Evolutionary conservation across 192 early-diverging fungal species (phyloP), one percentile per base, ranked within the genome.

Genomic region (Backusella tuberculispora): DNA sequence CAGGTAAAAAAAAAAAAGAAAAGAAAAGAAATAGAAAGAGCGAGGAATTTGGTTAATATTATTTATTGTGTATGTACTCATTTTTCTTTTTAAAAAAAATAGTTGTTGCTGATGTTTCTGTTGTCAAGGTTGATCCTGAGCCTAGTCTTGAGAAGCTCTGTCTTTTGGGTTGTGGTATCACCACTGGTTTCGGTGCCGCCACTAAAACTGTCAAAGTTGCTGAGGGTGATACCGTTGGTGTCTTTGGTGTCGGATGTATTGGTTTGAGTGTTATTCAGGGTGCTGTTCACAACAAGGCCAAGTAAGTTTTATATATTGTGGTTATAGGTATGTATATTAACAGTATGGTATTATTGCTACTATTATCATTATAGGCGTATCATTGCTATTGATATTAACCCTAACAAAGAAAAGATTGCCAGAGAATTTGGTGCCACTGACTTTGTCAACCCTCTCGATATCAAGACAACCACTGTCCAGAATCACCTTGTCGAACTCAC

Each of bases 191-290:
- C 83, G 97, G 97, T 40, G 97, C 97, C 38, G 96, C 93, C 63
- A 90, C 94, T 50, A 93, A 93, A 77, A 97, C 97, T 7, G 97
- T 95, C 63, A 95, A 97, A 83, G 93, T 97, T 9, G 91, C 92
- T 43, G 83, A 89, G 48, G 94, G 92, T 45, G 85, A 89, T 17
- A 81, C 84, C 0, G 85, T 80, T 12, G 97, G 96, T 37, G 92
- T 99, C 72, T 99, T 99, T 88, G 97, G 97, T 63, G 85, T 97
- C 71, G 97, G 97, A 19, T 94, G 94, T 45, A 96, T 99, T 48
- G 97, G 97, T 21, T 83, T 99, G 71, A 90, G 91, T 47, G 96
- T 94, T 60, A 86, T 95, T 56, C 95, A 97, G 82, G 97, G 97
- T 50, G 92, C 93, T 6, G 88, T 84, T 29, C 66, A 69, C 44